Base-by-base conservation (phyloP, 1,284 basidiomycete genomes). In the Dichomitus squalens region DNA sequence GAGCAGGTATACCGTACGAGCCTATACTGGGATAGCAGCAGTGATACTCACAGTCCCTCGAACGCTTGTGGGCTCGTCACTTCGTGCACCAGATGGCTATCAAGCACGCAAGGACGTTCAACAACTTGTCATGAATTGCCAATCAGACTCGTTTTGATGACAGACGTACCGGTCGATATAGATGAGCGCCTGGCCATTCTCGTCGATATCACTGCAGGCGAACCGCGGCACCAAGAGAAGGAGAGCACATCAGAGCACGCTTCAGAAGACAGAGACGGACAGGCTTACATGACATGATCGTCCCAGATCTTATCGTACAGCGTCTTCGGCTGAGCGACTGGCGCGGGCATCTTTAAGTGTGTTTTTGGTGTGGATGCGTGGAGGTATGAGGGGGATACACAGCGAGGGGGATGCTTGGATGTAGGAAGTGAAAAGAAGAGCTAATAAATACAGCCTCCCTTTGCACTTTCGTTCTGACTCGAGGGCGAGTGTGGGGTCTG, bases 271-370 rank as follows among this genome's bases (percentile, higher is more conserved):
- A 31, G 39, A 14, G 16, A 23, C 11, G 20, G n/a, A 46, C 41
- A 36, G 34, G 77, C 87, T 63, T 68, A 92, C 90, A 97, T 90
- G 69, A 96, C 85, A 76, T 97, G 95, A 73, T 96, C 93, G 66
- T 96, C 93, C 86, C 93, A 97, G 66, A 97, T 93, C 79, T 96
- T 96, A 77, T 96, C 95, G 76, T 96, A 96, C 36, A 96, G 79
- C 46, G 95, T 96, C 64, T 92, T 86, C 14, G 93, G 92, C 33
- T 78, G 72, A 57, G 76, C 66, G 21, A 83, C 70, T 35, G 82
- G 75, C 53, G 76, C 77, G 61, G 88, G 83, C 88, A 90, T 87
- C 55, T 65, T 64, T 47, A 33, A n/a, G 34, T n/a, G 12, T 38
- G 25, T 25, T 47, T 51, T 49, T 31, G 38, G 7, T 27, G 34